These are phyloP conservation scores for Schizochytrium sp. DNA, from an alignment of 108 stramenopile species.

Conservation along the genomic window DNA sequence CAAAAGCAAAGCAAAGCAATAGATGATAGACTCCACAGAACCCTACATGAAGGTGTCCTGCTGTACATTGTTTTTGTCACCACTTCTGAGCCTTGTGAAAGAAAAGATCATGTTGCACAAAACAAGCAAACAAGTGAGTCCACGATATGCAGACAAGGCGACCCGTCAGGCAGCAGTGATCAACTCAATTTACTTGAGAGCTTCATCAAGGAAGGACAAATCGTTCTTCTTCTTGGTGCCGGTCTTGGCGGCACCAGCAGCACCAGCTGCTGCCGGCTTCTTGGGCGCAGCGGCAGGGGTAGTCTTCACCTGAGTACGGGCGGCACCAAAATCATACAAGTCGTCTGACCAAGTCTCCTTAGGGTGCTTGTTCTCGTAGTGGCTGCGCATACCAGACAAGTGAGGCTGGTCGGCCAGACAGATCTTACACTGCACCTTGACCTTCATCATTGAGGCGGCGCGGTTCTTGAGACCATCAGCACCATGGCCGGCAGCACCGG, in stretches of 20 bases:
- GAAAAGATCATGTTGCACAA: no score
- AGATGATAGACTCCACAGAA: no score
- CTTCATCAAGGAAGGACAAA: conserved; percentile 29
- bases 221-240: neutral
- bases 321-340: conserved; percentile 25
- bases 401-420: conserved; percentile 1
- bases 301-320: conserved; percentile 12
- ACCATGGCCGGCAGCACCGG: conserved; percentile 51
- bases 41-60: no score
- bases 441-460: conserved; percentile 25
- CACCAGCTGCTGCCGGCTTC: neutral
- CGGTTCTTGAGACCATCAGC: neutral
- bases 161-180: neutral
- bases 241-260: neutral
- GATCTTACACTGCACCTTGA: conserved; percentile 46
- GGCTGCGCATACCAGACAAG: conserved; percentile 40
- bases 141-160: neutral
- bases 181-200: conserved; percentile 13
- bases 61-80: no score
- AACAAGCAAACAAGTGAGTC: neutral
- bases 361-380: conserved; percentile 59
- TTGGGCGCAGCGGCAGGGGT: neutral
- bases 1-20: no score
- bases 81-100: no score
- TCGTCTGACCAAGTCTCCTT: conserved; percentile 53